Evolutionary conservation across 352 stramenopile species (phyloP).

Genomic region (Phytophthora cactorum): DNA sequence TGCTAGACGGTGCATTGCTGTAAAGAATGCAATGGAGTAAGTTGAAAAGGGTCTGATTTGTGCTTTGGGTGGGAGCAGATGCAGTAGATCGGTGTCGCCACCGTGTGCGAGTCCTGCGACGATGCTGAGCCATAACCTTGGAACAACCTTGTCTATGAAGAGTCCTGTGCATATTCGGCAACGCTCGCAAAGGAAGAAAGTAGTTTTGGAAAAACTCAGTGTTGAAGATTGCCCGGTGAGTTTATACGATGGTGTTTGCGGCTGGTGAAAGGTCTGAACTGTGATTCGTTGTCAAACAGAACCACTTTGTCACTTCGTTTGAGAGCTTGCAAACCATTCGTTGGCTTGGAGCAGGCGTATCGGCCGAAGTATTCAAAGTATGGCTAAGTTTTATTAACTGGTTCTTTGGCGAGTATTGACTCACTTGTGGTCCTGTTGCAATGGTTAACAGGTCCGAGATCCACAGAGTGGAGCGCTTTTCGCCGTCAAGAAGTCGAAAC

Average conservation of each 20-base stretch:
- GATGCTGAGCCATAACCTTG: constrained; percentile 44
- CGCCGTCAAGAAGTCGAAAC: constrained; percentile 86
- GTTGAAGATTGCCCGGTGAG: constrained; percentile 33
- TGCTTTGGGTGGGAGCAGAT: constrained; percentile 12
- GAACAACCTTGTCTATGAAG: constrained; percentile 45
- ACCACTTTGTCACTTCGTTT: constrained; percentile 42
- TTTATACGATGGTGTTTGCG: constrained; percentile 2
- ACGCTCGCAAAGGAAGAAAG: constrained; percentile 26
- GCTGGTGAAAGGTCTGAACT: constrained; percentile 5
- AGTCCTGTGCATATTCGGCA: constrained; percentile 31
- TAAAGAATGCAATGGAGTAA: background rate
- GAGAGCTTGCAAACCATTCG: constrained; percentile 60
- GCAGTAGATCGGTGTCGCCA: constrained; percentile 30
- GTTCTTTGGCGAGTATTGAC: constrained; percentile 3
- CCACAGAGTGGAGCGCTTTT: constrained; percentile 43
- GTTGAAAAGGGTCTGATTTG: background rate
- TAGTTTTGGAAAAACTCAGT: constrained; percentile 36
- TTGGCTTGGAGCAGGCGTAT: constrained; percentile 74
- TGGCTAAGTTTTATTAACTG: background rate
- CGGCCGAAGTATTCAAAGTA: constrained; percentile 79
- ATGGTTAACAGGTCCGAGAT: constrained; percentile 45
- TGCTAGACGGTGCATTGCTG: constrained; percentile 21
- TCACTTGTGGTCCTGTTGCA: background rate
- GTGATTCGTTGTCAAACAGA: constrained; percentile 23
- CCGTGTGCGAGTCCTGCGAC: constrained; percentile 52